A percentile compares a stretch with the other conserved stretches of the same genome.
Conservation (phyloP, 2,329 filamentous ascomycete species). For the Diaporthe sp. region DNA sequence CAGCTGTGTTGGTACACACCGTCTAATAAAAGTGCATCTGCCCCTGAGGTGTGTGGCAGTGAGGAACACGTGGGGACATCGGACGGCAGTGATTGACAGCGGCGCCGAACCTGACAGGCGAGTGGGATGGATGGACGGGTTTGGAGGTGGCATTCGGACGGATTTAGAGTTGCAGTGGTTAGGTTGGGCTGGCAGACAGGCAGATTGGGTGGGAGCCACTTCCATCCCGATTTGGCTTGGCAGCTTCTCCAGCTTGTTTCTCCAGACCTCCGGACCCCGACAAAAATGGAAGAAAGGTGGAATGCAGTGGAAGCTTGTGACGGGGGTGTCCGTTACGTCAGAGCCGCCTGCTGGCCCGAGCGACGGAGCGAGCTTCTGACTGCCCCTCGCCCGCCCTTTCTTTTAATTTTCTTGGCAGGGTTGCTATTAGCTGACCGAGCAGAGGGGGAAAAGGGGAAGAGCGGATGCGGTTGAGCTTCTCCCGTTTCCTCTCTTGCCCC, state of each 20-base stretch:
- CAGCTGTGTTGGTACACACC: not conserved
- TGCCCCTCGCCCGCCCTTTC: slow-evolving; percentile 11
- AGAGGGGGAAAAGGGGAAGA: not conserved
- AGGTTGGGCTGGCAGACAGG: not conserved
- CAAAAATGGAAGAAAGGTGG: not conserved
- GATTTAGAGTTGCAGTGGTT: slow-evolving; percentile 24
- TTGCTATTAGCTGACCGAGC: not conserved
- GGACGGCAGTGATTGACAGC: slow-evolving; percentile 6
- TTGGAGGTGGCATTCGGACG: not conserved
- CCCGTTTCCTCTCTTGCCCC: not conserved
- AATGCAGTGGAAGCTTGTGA: not conserved
- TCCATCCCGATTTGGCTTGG: not conserved
- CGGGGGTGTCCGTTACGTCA: slow-evolving; percentile 1
- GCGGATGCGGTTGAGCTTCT: not conserved
- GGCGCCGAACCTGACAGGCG: slow-evolving; percentile 12
- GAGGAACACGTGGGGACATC: slow-evolving; percentile 11
- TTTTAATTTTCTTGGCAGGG: not conserved
- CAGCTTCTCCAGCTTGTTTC: slow-evolving; percentile 20
- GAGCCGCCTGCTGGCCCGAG: slow-evolving; percentile 17
- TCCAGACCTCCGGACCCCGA: slow-evolving; percentile 5
- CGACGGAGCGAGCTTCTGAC: slow-evolving; percentile 16
- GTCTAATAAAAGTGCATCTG: not conserved
- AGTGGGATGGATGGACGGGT: not conserved
- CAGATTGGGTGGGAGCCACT: slow-evolving; percentile 4
- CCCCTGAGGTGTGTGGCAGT: not conserved